Evolutionary conservation across 148 eudicot species (phyloP).

Genomic region (Polygonum maritimum): DNA sequence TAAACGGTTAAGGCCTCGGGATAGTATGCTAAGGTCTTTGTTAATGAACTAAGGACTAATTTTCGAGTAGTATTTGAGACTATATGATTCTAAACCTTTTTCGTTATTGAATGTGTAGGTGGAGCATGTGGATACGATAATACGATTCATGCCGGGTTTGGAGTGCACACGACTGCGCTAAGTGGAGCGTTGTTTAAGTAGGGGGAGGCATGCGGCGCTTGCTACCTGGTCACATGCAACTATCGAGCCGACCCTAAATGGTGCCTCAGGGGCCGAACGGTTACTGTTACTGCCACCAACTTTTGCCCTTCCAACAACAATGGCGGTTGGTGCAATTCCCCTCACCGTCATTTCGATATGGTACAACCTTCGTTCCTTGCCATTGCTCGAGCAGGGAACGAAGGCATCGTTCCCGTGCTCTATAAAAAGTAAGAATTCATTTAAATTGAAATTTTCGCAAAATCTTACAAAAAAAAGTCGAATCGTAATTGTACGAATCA

Average conservation of each 20-base stretch:
- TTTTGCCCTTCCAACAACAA: slow-evolving; percentile 73
- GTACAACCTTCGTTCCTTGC: slow-evolving; percentile 55
- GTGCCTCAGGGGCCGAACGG: slow-evolving; percentile 35
- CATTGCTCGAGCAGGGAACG: slow-evolving; percentile 48
- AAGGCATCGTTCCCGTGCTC: slow-evolving; percentile 62
- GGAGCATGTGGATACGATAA: slow-evolving; percentile 81
- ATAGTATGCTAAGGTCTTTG: no score
- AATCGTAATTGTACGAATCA: no score
- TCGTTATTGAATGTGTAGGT: slow-evolving; percentile 25
- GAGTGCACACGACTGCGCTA: slow-evolving; percentile 52
- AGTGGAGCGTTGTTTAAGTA: slow-evolving; percentile 45
- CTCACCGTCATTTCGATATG: slow-evolving; percentile 70
- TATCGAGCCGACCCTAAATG: slow-evolving; percentile 40
- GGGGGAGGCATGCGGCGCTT: slow-evolving; percentile 76
- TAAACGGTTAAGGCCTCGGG: no score
- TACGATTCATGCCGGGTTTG: slow-evolving; percentile 64
- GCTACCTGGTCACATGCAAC: slow-evolving; percentile 58
- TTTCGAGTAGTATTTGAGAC: no score
- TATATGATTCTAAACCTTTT: no score
- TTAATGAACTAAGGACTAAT: no score
- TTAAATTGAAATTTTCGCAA: neutral
- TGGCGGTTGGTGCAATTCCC: slow-evolving; percentile 75
- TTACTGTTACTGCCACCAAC: slow-evolving; percentile 65
- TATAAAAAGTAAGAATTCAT: slow-evolving; percentile 35
- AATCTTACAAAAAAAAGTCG: no score